Evolutionary conservation across 208 protist genomes (phyloP), one percentile per base, ranked within the genome.

Genomic region (Spongospora subterranea): DNA sequence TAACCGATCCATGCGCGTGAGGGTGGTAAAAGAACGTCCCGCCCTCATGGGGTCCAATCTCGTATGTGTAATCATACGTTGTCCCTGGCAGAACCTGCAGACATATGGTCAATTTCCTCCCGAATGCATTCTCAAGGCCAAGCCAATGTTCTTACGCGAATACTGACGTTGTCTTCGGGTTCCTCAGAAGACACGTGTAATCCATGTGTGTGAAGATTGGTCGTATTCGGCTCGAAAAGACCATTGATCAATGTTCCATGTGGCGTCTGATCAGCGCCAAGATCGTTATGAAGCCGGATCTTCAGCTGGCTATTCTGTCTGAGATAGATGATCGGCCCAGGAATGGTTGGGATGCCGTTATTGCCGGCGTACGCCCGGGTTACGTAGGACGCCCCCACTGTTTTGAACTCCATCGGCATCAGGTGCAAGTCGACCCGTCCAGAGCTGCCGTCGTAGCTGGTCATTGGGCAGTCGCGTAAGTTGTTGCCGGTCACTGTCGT

Each of bases 21-120:
- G 91, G 88, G 45, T 92, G 91, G 43, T 90, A 92, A 46, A 77
- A 92, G 89, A 91, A 91, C 45, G 65, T 91, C 46, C 91, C 91
- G 43, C 76, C 82, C n/a, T 41, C 53, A 88, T 92, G 91, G 0
- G 88, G 77, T 20, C 71, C 71, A 32, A 90, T 77, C 11, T 45
- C 39, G 66, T 91, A 91, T 20, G 0, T 53, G 82, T 91, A 92
- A 45, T 11, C 46, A 45, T 92, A 90, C 0, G 41, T 50, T 11
- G 60, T 29, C 17, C 71, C 71, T 13, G 71, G 71, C 71, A 20
- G 6, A 43, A 82, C 35, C 71, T 82, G 71, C 35, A 60, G n/a
- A n/a, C 54, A 65, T 29, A 17, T 65, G 54, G 54, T 65, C 54
- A 65, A 6, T 43, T 40, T n/a, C 35, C 13, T 82, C 6, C 11